Conservation (phyloP, 768 basidiomycete genomes). For the Coprinellus micaceus region DNA sequence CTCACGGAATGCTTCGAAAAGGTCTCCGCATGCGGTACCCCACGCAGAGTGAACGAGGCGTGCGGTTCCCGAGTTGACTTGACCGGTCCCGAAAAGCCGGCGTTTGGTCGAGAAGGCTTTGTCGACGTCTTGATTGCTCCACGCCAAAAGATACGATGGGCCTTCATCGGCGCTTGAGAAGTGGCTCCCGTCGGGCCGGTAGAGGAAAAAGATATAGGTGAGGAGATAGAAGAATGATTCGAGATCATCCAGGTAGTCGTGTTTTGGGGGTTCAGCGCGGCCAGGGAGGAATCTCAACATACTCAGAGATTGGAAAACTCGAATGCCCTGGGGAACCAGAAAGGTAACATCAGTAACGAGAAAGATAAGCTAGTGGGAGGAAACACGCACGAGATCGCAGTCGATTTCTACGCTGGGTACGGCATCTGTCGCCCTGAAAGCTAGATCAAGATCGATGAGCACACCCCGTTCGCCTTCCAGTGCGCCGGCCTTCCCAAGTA, state of each 20-base stretch:
- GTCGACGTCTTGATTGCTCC: no score
- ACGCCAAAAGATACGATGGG: background rate
- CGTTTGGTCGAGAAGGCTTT: no score
- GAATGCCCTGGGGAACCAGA: background rate
- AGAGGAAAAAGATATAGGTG: background rate
- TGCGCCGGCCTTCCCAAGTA: background rate
- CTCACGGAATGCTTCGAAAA: no score
- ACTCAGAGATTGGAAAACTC: background rate
- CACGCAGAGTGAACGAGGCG: no score
- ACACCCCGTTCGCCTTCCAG: background rate
- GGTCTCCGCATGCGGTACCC: no score
- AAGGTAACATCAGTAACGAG: no score
- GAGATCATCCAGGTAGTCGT: background rate
- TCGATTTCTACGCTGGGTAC: background rate
- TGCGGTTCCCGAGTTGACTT: no score
- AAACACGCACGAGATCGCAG: background rate
- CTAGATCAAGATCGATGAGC: conserved; percentile 7
- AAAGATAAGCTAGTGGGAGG: background rate
- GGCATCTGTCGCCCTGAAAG: background rate
- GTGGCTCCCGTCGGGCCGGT: background rate
- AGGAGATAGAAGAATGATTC: conserved; percentile 1
- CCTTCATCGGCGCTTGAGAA: background rate
- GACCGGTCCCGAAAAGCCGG: no score
- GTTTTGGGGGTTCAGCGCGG: background rate
- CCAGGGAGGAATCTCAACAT: background rate